Evolutionary conservation across 1,284 basidiomycete species (phyloP).

Genomic region (Cutaneotrichosporon sp.): DNA sequence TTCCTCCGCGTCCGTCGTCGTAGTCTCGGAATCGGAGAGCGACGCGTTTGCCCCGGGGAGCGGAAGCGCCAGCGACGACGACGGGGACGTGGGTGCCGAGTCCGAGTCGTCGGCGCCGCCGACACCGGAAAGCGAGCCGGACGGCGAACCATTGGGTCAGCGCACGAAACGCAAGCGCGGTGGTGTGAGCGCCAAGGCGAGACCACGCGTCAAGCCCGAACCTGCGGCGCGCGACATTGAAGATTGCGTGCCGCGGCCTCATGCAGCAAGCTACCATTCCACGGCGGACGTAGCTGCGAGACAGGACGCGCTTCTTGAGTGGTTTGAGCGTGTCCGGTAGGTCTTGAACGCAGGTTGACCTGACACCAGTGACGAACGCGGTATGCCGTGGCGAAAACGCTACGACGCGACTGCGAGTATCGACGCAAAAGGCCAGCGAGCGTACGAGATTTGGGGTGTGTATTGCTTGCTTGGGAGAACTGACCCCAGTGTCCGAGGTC

Average conservation of each 20-base stretch:
- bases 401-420: conserved; percentile 28
- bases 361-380: conserved; percentile 35
- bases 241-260: conserved; percentile 21
- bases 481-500: conserved; percentile 64
- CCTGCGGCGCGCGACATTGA: conserved; percentile 9
- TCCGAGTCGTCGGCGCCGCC: not conserved
- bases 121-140: not conserved
- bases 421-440: conserved; percentile 44
- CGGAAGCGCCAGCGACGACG: not conserved
- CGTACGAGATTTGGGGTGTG: conserved; percentile 43
- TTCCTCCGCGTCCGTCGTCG: not conserved
- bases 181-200: not conserved
- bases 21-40: conserved; percentile 1
- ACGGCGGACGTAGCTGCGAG: conserved; percentile 16
- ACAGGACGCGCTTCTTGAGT: conserved; percentile 35
- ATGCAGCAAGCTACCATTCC: conserved; percentile 31
- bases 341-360: conserved; percentile 8
- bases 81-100: not conserved
- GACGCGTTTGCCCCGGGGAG: not conserved
- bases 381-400: conserved; percentile 48
- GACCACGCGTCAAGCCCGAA: not conserved
- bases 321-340: conserved; percentile 45
- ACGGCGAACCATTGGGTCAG: too few relatives aligned
- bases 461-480: not conserved
- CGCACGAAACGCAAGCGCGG: conserved; percentile 10